Conservation (phyloP, 805 yeast genomes). For the Kluyveromyces starmeri region DNA sequence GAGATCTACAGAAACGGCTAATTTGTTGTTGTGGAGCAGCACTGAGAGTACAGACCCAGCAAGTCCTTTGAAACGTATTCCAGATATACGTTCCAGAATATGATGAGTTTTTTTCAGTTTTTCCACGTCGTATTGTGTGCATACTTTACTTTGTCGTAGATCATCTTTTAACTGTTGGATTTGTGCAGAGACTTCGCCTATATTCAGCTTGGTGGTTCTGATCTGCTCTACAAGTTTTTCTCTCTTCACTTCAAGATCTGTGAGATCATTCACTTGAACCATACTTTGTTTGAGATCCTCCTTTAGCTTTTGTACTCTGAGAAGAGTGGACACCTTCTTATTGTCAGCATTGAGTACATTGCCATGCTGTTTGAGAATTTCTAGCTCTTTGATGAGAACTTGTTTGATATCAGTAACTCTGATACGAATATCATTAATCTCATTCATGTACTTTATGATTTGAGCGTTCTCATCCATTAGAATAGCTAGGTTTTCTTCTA, state of each 20-base stretch:
- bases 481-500: slow-evolving; percentile 20
- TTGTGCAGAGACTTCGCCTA: slow-evolving; percentile 8
- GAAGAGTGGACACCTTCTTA: slow-evolving; percentile 3
- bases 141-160: slow-evolving; percentile 4
- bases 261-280: slow-evolving; percentile 3
- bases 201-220: neutral
- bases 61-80: slow-evolving; percentile 10
- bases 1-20: neutral
- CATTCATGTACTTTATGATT: slow-evolving; percentile 11
- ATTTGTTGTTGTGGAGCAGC: neutral
- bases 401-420: slow-evolving; percentile 13
- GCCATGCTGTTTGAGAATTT: slow-evolving; percentile 9
- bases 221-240: neutral
- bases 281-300: slow-evolving; percentile 5
- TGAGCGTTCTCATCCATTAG: slow-evolving; percentile 20
- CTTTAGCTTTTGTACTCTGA: slow-evolving; percentile 6
- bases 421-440: slow-evolving; percentile 8
- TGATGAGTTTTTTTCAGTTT: slow-evolving; percentile 9
- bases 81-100: slow-evolving; percentile 12
- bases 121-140: slow-evolving; percentile 9
- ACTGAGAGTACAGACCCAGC: slow-evolving; percentile 8
- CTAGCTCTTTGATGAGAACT: slow-evolving; percentile 16
- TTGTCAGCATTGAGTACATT: neutral
- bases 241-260: neutral
- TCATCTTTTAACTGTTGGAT: slow-evolving; percentile 7